phyloP scores from a whole-genome alignment of 805 yeast genomes.

The Lachancea sp. region DNA sequence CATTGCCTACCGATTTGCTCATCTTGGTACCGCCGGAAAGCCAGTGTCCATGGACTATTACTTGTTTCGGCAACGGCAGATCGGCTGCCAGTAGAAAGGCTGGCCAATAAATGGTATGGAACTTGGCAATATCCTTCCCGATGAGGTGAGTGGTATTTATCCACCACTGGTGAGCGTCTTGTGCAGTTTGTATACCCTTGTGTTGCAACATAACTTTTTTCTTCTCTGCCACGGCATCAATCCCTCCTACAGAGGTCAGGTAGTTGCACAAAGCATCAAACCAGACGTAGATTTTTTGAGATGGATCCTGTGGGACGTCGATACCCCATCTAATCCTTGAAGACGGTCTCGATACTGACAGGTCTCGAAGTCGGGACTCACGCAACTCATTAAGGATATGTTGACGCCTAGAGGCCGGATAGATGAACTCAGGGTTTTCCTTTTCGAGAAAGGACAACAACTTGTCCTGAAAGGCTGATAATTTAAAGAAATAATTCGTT shows the following conservation, averaged over 20 bases:
- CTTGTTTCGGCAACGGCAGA: conserved; percentile 58
- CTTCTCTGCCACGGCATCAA: conserved; percentile 25
- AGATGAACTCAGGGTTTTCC: conserved; percentile 50
- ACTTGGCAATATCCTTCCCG: conserved; percentile 86
- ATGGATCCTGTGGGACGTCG: conserved; percentile 69
- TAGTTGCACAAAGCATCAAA: conserved; percentile 90
- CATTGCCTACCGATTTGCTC: conserved; percentile 92
- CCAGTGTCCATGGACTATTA: conserved; percentile 95
- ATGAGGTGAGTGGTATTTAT: conserved; percentile 62
- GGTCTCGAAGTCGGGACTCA: conserved; percentile 45
- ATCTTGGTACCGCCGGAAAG: conserved; percentile 80
- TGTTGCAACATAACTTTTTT: background rate
- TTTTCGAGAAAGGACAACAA: conserved; percentile 44
- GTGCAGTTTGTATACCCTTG: background rate
- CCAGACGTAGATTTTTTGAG: conserved; percentile 92
- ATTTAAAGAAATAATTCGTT: conserved; percentile 77
- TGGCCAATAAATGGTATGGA: conserved; percentile 95
- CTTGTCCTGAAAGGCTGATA: conserved; percentile 51
- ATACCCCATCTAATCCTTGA: conserved; percentile 84
- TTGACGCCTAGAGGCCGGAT: conserved; percentile 51
- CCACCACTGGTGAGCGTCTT: conserved; percentile 20
- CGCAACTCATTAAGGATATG: conserved; percentile 56
- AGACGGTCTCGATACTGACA: conserved; percentile 83
- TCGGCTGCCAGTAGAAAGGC: conserved; percentile 80
- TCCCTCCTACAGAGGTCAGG: conserved; percentile 64